Percentiles rank a stretch among this genome's conserved stretches.
phyloP scores from a whole-genome alignment of 164 flowering plant species.

The Aristolochia californica region DNA sequence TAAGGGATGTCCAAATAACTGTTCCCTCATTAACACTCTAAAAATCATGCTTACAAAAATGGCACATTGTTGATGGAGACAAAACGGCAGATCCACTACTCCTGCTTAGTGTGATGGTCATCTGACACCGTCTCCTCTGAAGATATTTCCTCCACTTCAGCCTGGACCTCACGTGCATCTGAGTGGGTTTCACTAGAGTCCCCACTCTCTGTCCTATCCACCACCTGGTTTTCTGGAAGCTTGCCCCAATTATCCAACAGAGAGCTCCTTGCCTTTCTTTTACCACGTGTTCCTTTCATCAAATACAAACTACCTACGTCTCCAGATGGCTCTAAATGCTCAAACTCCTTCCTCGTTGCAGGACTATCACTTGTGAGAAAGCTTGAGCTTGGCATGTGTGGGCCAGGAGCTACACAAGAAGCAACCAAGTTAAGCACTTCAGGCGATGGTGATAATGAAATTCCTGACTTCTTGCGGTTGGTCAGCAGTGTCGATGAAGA shows the following conservation, averaged over 20 bases:
- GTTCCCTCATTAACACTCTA: slow-evolving; percentile 19
- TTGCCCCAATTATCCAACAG: slow-evolving; percentile 9
- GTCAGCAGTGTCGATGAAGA: slow-evolving; percentile 20
- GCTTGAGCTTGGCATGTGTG: slow-evolving; percentile 22
- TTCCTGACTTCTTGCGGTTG: slow-evolving; percentile 19
- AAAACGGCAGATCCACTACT: slow-evolving; percentile 14
- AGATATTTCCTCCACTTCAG: slow-evolving; percentile 32
- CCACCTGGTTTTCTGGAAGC: slow-evolving; percentile 9
- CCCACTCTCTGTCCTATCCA: slow-evolving; percentile 25
- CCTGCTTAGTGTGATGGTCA: slow-evolving; percentile 26
- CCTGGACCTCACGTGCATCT: slow-evolving; percentile 21
- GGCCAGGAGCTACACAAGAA: slow-evolving; percentile 50
- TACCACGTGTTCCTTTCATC: slow-evolving; percentile 16
- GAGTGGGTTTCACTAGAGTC: slow-evolving; percentile 49
- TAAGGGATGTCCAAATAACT: slow-evolving; percentile 17
- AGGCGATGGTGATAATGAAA: slow-evolving; percentile 52
- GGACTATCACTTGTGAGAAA: slow-evolving; percentile 20
- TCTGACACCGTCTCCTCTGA: slow-evolving; percentile 64
- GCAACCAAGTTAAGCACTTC: slow-evolving; percentile 57
- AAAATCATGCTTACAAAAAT: slow-evolving; percentile 44
- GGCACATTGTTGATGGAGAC: slow-evolving; percentile 8
- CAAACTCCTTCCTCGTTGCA: slow-evolving; percentile 7
- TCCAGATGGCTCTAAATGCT: slow-evolving; percentile 12
- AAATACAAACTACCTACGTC: slow-evolving; percentile 10
- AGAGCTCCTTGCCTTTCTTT: slow-evolving; percentile 15